These are phyloP conservation scores for Xerocomus nothofagi DNA, from an alignment of 1,284 basidiomycete species.

Conservation along the genomic window DNA sequence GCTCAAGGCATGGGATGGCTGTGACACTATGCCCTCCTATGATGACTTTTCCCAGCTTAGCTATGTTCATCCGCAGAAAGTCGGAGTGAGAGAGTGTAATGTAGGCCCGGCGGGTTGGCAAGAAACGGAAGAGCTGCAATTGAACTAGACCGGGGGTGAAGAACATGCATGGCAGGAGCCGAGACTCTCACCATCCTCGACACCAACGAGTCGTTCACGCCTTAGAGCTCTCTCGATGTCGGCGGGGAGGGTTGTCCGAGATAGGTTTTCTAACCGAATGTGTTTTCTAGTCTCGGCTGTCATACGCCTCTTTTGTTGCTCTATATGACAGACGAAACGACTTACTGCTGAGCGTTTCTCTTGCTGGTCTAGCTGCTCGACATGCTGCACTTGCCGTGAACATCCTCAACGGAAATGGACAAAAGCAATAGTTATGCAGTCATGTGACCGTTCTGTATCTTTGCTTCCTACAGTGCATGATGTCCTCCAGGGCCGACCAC, in stretches of 20 bases:
- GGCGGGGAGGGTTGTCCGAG: constrained; percentile 50
- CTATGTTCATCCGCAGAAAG: constrained; percentile 43
- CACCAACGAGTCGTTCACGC: constrained; percentile 49
- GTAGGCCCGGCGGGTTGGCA: constrained; percentile 55
- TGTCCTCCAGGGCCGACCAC: constrained; percentile 55
- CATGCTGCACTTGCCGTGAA: constrained; percentile 17
- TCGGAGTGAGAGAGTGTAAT: constrained; percentile 51
- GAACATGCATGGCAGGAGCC: constrained; percentile 1
- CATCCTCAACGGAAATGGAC: constrained; percentile 14
- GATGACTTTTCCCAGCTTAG: constrained; percentile 41
- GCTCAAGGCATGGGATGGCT: constrained; percentile 22
- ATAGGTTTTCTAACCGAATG: constrained; percentile 49
- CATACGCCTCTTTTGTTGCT: constrained; percentile 7
- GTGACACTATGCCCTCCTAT: constrained; percentile 41
- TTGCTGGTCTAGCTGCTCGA: constrained; percentile 14
- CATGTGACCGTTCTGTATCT: constrained; percentile 28
- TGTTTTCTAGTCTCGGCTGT: constrained; percentile 34
- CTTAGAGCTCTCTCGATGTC: constrained; percentile 56
- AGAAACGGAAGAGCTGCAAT: constrained; percentile 59
- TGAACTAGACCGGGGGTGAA: constrained; percentile 46
- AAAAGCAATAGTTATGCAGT: constrained; percentile 4
- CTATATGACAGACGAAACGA: constrained; percentile 4
- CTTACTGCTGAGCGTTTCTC: constrained; percentile 21
- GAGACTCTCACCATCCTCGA: constrained; percentile 47
- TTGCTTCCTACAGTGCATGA: constrained; percentile 27